Percentiles rank a stretch among this genome's conserved stretches.
These are phyloP conservation scores for Candida orba DNA, from an alignment of 805 yeast species.

Conservation along the genomic window DNA sequence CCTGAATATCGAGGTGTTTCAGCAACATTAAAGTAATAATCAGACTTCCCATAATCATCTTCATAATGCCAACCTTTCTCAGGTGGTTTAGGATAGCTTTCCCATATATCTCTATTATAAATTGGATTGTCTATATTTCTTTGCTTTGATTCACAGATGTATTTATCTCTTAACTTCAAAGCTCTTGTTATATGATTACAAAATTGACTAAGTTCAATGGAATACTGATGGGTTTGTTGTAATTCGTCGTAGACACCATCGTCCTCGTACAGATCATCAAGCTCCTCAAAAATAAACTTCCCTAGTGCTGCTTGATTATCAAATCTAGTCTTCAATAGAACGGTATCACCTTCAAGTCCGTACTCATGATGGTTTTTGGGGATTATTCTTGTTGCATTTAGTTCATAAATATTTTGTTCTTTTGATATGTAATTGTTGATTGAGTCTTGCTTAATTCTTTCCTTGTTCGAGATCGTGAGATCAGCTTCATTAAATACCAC, in stretches of 20 bases:
- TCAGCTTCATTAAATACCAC: slow-evolving; percentile 3
- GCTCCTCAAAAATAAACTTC: slow-evolving; percentile 5
- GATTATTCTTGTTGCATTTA: slow-evolving; percentile 7
- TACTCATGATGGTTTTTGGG: slow-evolving; percentile 12
- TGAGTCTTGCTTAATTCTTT: slow-evolving; percentile 2
- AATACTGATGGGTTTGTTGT: slow-evolving; percentile 11
- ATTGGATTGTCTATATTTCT: slow-evolving; percentile 66
- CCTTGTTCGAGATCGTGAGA: neutral
- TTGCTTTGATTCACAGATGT: slow-evolving; percentile 59
- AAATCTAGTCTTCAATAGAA: slow-evolving; percentile 17
- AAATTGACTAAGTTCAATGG: slow-evolving; percentile 9
- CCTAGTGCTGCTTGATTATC: slow-evolving; percentile 21
- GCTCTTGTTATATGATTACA: slow-evolving; percentile 12
- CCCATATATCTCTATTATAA: slow-evolving; percentile 51
- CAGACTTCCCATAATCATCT: slow-evolving; percentile 21
- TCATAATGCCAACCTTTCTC: slow-evolving; percentile 36
- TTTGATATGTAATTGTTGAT: slow-evolving; percentile 2
- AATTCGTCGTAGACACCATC: slow-evolving; percentile 5
- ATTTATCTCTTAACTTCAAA: slow-evolving; percentile 55
- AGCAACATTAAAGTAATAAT: slow-evolving; percentile 19
- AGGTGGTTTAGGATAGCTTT: slow-evolving; percentile 74
- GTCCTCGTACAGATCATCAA: slow-evolving; percentile 4
- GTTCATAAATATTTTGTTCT: slow-evolving; percentile 5
- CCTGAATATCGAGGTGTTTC: slow-evolving; percentile 29
- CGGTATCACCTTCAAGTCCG: slow-evolving; percentile 19